Evolutionary conservation across 163 green algal genomes (phyloP), one percentile per base, ranked within the genome.

Genomic region (Coccomyxa subellipsoidea): DNA sequence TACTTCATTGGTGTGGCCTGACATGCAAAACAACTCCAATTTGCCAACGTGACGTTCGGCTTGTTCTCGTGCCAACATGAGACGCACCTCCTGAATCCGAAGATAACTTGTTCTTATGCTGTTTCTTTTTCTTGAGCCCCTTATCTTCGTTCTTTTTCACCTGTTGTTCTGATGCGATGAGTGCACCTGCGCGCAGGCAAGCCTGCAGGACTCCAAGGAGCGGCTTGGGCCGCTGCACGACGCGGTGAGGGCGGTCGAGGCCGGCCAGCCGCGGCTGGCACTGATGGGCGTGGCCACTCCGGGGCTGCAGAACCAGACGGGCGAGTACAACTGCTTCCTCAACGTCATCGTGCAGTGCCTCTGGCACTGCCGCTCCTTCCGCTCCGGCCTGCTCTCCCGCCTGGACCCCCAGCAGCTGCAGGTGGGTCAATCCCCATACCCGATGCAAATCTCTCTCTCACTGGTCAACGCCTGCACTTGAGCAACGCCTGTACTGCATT

Each of bases 271-370:
- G 47, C 47, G 23, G 15, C 2, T 59, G 47, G 47, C 47, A 18
- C 47, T 59, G 47, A 18, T 59, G 1, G 47, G 23, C 23, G 70
- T 34, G 31, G 10, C 75, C 32, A 54, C 35, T 29, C 37, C 77
- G 27, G 92, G 92, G 23, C 84, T 96, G 81, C 82, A 80, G 38
- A 96, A 96, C 76, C 77, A 86, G 15, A 88, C 85, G 12, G 92
- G 90, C n/a, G 90, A 96, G 88, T 95, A 95, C 89, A 95, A 96
- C 81, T 96, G 92, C 90, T 96, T 96, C 85, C 89, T 96, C 8
- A 96, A 96, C 73, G 89, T 93, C 72, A 93, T 95, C 75, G 87
- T 96, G 31, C 93, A 87, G 79, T 86, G 82, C 71, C 69, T 86
- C 23, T 94, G 88, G 88, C 90, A 89, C 85, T 91, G 88, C 82